phyloP scores from a whole-genome alignment of 2,329 filamentous ascomycete species.

The Microdochium bolleyi region DNA sequence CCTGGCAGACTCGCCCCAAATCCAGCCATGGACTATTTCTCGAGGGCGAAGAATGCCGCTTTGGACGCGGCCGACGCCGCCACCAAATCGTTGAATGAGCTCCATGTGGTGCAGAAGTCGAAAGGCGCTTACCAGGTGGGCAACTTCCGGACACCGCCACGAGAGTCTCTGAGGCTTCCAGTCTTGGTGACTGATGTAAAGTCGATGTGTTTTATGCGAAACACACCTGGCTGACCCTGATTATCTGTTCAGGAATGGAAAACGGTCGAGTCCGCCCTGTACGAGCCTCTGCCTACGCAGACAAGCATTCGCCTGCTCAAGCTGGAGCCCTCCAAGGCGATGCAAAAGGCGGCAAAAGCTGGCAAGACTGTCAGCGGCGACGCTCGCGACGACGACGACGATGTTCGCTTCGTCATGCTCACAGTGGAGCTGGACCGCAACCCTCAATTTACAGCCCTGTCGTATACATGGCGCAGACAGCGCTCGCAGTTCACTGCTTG shows the following conservation, averaged over 20 bases:
- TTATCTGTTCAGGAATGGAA: not conserved
- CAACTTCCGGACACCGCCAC: not conserved
- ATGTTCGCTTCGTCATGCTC: not conserved
- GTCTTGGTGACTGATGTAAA: not conserved
- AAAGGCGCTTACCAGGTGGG: not conserved
- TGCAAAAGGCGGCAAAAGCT: not conserved
- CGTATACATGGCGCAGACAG: not conserved
- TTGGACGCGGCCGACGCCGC: not conserved
- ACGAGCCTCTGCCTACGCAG: not conserved
- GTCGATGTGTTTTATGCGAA: not conserved
- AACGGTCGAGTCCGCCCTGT: not conserved
- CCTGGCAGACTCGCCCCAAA: not conserved
- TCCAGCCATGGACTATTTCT: not conserved
- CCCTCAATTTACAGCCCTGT: not conserved
- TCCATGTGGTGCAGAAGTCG: not conserved
- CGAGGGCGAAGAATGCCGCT: not conserved
- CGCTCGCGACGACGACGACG: not conserved
- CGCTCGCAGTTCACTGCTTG: not conserved
- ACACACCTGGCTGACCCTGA: not conserved
- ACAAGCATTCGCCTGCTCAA: not conserved
- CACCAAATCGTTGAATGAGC: not conserved
- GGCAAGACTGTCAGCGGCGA: too few species aligned
- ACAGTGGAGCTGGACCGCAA: not conserved
- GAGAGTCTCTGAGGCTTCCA: not conserved
- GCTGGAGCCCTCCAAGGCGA: not conserved